phyloP scores from a whole-genome alignment of 192 early-diverging fungal species.

The Kappamyces sp. region DNA sequence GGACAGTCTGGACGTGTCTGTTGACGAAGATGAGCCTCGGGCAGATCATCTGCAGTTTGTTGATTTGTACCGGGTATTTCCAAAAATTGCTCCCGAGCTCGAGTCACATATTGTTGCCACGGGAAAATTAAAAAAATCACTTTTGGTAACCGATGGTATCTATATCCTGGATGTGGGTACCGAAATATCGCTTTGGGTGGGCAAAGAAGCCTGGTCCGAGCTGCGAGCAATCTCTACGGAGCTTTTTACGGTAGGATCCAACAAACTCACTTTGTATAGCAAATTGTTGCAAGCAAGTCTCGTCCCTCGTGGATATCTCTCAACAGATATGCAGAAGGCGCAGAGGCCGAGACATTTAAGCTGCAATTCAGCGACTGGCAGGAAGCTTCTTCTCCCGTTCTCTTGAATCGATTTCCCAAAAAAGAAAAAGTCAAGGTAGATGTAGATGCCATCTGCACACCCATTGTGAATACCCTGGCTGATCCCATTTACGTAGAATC shows the following conservation, averaged over 20 bases:
- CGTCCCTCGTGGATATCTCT: constrained; percentile 40
- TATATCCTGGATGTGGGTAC: constrained; percentile 41
- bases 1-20: background rate
- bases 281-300: constrained; percentile 24
- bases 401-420: background rate
- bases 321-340: constrained; percentile 23
- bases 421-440: constrained; percentile 29
- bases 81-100: constrained; percentile 24
- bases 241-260: constrained; percentile 32
- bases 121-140: constrained; percentile 18
- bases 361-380: constrained; percentile 46
- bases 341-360: constrained; percentile 47
- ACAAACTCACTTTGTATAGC: constrained; percentile 16
- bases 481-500: constrained; percentile 13
- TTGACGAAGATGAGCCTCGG: background rate
- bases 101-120: constrained; percentile 20
- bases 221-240: constrained; percentile 28
- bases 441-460: constrained; percentile 41
- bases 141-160: constrained; percentile 31
- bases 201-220: constrained; percentile 17
- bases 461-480: constrained; percentile 12
- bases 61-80: constrained; percentile 20
- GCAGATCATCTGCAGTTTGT: background rate
- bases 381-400: background rate
- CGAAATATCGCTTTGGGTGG: constrained; percentile 48